Conservation (phyloP, 129 eudicot species). For the Artemisia annua region DNA sequence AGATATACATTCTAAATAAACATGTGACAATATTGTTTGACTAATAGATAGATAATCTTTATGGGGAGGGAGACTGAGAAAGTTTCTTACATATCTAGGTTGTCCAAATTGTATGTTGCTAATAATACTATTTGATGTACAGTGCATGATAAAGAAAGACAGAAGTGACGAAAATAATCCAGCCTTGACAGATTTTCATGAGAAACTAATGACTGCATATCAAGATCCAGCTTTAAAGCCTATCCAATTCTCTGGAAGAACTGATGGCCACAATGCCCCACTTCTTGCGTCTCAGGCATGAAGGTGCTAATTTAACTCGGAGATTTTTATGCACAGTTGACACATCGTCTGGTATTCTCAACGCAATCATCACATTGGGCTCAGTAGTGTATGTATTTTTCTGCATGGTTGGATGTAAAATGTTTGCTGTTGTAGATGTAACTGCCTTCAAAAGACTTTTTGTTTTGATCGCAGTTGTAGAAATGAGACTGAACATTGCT, state of each 20-base stretch:
- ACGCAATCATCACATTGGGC: conserved; percentile 3
- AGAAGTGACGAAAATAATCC: conserved; percentile 55
- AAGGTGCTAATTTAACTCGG: conserved; percentile 19
- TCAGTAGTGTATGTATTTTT: conserved; percentile 19
- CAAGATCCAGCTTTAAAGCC: conserved; percentile 79
- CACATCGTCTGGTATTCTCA: conserved; percentile 12
- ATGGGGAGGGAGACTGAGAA: no score
- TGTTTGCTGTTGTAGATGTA: conserved; percentile 12
- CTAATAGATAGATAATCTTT: no score
- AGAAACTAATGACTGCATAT: conserved; percentile 68
- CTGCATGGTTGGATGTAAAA: conserved; percentile 20
- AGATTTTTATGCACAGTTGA: conserved; percentile 17
- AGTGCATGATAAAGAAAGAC: conserved; percentile 90
- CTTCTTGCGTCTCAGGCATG: conserved; percentile 53
- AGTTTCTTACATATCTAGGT: no score
- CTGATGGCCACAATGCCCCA: conserved; percentile 53
- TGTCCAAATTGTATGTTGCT: neutral
- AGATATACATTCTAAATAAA: no score
- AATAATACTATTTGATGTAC: conserved; percentile 29
- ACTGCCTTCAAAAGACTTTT: neutral
- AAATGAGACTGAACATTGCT: conserved; percentile 8
- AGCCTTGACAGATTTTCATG: conserved; percentile 53
- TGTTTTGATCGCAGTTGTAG: conserved; percentile 7
- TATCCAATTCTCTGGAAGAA: conserved; percentile 39
- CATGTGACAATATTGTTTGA: no score